Base-by-base conservation (phyloP, 1,284 basidiomycete genomes). In the Microbotryum silenes-acaulis region DNA sequence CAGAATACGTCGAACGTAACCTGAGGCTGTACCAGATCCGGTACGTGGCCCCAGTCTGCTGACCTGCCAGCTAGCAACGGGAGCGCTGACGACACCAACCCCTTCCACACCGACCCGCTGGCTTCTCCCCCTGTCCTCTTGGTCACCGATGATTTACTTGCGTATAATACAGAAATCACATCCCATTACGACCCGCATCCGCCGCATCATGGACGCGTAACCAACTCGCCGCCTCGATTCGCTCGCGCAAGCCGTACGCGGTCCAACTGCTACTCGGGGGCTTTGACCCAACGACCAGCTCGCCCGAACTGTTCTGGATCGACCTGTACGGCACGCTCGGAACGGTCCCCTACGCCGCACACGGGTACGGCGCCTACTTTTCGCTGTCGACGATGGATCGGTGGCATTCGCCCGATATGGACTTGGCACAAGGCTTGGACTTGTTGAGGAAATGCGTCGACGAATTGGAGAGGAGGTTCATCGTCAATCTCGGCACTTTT, bases 1-100 rank as follows among this genome's bases (percentile, higher is more conserved):
- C 94, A 6, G 94, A 99, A 77, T 99, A 83, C 72, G 83, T 97
- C 68, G 92, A 97, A 76, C 85, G 93, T 67, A 98, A 97, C 79
- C 84, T 97, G 71, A 85, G 92, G 55, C 80, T 99, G 57, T 94
- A 96, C 78, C 90, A 96, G 72, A 98, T 98, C 74, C 86, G 94
- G 78, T 89, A 65, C 60, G 79, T 75, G 16, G 16, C 16, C 4
- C 37, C 37, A 42, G 10, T 18, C 12, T 18, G 37, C 4, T 18
- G 14, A 42, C 14, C 37, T 12, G 37, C 6, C 37, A 18, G 37
- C 37, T 10, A 42, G 14, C 37, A 42, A 42, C 37, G 31, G 29
- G 29, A 25, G 16, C 27, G 33, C 58, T 37, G 52, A 45, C 53
- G 45, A 46, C 48, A 20, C 53, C 25, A 12, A 20, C 44, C 7